These are phyloP conservation scores for Dendrobium chrysotoxum DNA, from an alignment of 106 monocot genomes.

Conservation along the genomic window DNA sequence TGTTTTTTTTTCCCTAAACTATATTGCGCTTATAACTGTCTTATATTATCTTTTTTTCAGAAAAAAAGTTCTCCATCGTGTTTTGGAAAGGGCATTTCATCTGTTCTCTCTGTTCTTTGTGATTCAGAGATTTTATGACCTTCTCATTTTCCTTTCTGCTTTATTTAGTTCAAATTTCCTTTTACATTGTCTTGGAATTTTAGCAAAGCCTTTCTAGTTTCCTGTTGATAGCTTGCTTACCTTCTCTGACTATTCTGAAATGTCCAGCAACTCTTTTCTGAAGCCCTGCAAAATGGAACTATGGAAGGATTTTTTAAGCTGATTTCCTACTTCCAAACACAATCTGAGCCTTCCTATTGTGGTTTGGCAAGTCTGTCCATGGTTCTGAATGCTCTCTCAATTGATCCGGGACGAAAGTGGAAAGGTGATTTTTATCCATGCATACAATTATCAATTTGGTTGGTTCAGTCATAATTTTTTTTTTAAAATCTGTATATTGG, in stretches of 20 bases:
- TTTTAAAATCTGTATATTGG: neutral
- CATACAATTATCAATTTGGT: neutral
- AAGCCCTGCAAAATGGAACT: slow-evolving; percentile 80
- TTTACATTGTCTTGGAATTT: neutral
- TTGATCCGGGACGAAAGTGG: slow-evolving; percentile 95
- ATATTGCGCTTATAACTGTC: neutral
- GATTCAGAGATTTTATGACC: too few species aligned
- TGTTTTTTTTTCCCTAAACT: neutral
- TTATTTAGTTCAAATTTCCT: neutral
- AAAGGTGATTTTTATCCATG: slow-evolving; percentile 50
- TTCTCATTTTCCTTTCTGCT: neutral
- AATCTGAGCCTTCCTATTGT: slow-evolving; percentile 93
- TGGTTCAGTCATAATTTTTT: neutral
- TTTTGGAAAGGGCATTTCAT: too few species aligned
- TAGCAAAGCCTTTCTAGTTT: neutral
- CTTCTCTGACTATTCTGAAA: slow-evolving; percentile 1
- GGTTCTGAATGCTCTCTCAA: slow-evolving; percentile 84
- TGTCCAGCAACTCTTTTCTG: slow-evolving; percentile 72
- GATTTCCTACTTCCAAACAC: slow-evolving; percentile 90
- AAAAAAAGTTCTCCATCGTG: too few species aligned
- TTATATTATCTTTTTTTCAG: too few species aligned
- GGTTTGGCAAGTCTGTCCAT: slow-evolving; percentile 86
- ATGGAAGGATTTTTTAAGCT: slow-evolving; percentile 94
- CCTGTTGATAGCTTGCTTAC: neutral
- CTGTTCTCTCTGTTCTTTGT: too few species aligned